These are phyloP conservation scores for Chaetomiaceae sp. DNA, from an alignment of 2,329 filamentous ascomycete species.

Conservation along the genomic window DNA sequence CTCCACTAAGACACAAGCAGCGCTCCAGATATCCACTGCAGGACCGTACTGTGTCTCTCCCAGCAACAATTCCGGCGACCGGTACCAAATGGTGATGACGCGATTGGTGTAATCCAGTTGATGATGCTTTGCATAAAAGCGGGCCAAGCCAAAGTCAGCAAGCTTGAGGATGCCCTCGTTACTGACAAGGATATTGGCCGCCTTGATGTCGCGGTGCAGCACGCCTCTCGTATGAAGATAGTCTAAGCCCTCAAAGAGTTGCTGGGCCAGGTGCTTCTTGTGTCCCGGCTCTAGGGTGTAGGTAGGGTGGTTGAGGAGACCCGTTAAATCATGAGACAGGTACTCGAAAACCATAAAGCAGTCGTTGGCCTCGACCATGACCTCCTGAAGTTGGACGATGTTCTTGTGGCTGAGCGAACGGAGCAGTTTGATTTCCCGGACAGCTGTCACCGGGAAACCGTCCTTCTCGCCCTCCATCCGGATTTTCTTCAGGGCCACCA, in stretches of 20 bases:
- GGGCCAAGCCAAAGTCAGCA: slow-evolving; percentile 91
- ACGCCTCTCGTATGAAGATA: slow-evolving; percentile 93
- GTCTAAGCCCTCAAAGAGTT: slow-evolving; percentile 89
- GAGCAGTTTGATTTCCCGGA: slow-evolving; percentile 87
- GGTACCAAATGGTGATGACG: slow-evolving; percentile 98
- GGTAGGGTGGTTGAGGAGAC: slow-evolving; percentile 87
- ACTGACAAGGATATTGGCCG: slow-evolving; percentile 93
- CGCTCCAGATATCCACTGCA: slow-evolving; percentile 93
- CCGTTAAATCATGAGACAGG: slow-evolving; percentile 90
- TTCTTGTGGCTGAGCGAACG: slow-evolving; percentile 79
- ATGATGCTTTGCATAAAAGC: slow-evolving; percentile 90
- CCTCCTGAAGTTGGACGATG: slow-evolving; percentile 77
- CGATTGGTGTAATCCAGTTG: slow-evolving; percentile 96
- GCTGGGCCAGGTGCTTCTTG: slow-evolving; percentile 87
- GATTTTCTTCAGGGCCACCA: slow-evolving; percentile 85
- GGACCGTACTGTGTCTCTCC: slow-evolving; percentile 88
- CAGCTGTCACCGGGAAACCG: slow-evolving; percentile 85
- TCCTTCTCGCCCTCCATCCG: slow-evolving; percentile 91
- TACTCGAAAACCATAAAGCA: slow-evolving; percentile 99
- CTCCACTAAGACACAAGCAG: slow-evolving; percentile 92
- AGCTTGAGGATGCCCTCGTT: slow-evolving; percentile 84
- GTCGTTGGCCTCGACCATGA: slow-evolving; percentile 98
- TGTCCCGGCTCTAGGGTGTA: slow-evolving; percentile 81
- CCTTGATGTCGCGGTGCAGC: slow-evolving; percentile 95
- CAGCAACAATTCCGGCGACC: slow-evolving; percentile 82